phyloP scores from a whole-genome alignment of 2,329 filamentous ascomycete species.

The Colletotrichum sp. region DNA sequence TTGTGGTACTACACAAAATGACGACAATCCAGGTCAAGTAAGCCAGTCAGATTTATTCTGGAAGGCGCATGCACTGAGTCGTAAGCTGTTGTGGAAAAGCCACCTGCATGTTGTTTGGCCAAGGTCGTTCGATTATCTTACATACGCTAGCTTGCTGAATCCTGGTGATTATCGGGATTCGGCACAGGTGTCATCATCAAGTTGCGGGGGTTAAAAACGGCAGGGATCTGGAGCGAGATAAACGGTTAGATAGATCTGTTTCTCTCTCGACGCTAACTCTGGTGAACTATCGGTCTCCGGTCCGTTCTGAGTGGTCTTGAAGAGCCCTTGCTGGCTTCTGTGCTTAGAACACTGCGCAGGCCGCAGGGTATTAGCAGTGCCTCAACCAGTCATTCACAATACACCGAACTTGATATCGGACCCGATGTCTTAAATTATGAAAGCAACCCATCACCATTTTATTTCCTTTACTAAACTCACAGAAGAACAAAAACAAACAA shows the following conservation, averaged over 20 bases:
- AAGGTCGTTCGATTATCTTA: not conserved
- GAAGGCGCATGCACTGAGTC: not conserved
- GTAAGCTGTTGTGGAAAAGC: not conserved
- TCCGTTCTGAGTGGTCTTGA: fast-evolving
- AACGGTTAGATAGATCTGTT: not conserved
- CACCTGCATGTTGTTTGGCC: not conserved
- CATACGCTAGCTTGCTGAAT: not conserved
- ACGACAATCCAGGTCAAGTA: not conserved
- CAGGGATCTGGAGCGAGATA: not conserved
- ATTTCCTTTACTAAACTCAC: not conserved
- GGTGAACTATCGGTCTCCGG: not conserved
- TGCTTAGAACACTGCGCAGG: not conserved
- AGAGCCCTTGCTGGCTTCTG: not conserved
- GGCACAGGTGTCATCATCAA: not conserved
- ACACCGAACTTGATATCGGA: not conserved
- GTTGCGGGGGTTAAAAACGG: not conserved
- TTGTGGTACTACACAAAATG: not conserved
- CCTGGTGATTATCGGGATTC: not conserved
- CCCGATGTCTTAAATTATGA: fast-evolving
- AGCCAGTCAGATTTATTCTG: not conserved
- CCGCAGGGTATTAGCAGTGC: not conserved
- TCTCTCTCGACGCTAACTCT: not conserved
- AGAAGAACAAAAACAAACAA: not conserved
- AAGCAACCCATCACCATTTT: not conserved
- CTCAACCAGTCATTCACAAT: not conserved